A percentile compares a stretch with the other conserved stretches of the same genome.
Conservation (phyloP, 2,329 filamentous ascomycete genomes). For the Parastagonospora avenae region DNA sequence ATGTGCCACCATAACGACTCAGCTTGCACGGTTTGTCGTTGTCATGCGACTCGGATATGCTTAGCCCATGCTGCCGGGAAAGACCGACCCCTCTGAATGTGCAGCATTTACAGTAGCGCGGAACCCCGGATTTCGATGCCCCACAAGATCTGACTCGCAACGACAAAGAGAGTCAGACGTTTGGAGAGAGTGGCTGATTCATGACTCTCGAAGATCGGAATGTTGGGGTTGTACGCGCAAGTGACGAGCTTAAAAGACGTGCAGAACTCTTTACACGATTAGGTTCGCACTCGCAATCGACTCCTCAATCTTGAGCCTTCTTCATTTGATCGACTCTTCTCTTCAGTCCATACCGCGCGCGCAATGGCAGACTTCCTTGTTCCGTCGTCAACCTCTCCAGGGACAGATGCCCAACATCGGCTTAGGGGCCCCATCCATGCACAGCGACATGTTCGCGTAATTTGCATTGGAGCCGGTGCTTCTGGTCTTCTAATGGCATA, state of each 20-base stretch:
- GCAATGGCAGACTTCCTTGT: slow-evolving; percentile 31
- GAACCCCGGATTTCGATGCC: slow-evolving; percentile 3
- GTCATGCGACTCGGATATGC: neutral
- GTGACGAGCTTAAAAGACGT: slow-evolving; percentile 6
- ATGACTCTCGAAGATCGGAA: slow-evolving; percentile 10
- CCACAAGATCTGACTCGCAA: slow-evolving; percentile 12
- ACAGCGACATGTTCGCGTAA: slow-evolving; percentile 42
- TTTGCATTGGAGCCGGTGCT: slow-evolving; percentile 56
- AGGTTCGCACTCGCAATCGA: neutral
- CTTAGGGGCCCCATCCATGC: slow-evolving; percentile 41
- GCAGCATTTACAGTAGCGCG: slow-evolving; percentile 1
- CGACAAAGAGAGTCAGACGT: neutral
- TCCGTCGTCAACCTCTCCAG: slow-evolving; percentile 23
- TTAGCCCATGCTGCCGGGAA: neutral
- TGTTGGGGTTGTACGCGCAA: neutral
- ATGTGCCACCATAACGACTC: too few relatives aligned
- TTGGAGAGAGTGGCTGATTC: neutral
- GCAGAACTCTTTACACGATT: neutral
- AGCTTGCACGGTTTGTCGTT: too few relatives aligned
- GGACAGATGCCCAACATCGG: slow-evolving; percentile 33
- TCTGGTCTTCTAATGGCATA: slow-evolving; percentile 56
- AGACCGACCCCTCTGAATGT: slow-evolving; percentile 2
- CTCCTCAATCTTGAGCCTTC: neutral
- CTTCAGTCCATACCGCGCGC: neutral
- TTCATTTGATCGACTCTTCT: neutral